These are phyloP conservation scores for Noccaea bulbosa DNA, from an alignment of 345 rosid genomes.

Conservation along the genomic window DNA sequence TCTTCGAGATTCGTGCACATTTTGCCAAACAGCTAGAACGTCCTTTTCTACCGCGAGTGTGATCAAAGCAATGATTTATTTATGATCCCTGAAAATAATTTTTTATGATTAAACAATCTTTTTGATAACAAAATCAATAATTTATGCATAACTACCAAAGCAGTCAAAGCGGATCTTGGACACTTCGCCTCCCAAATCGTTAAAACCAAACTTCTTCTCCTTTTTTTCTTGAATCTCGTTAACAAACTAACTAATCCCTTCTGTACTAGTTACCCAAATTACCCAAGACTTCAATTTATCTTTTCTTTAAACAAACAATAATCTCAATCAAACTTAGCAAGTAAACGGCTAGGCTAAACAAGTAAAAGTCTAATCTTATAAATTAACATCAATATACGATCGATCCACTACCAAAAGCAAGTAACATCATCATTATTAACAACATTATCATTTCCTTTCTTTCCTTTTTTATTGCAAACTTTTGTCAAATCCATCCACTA, in stretches of 20 bases:
- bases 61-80: constrained; percentile 17
- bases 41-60: constrained; percentile 30
- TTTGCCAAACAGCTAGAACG: constrained; percentile 23
- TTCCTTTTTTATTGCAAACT: constrained; percentile 18
- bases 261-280: neutral
- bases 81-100: neutral
- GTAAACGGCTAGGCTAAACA: constrained; percentile 3
- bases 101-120: neutral
- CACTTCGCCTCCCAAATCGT: constrained; percentile 40
- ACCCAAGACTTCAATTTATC: neutral
- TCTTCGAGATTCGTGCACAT: constrained; percentile 34
- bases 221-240: constrained; percentile 28
- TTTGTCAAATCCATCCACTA: constrained; percentile 45
- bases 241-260: constrained; percentile 28
- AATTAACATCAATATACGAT: constrained; percentile 38
- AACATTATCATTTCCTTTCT: constrained; percentile 42
- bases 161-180: constrained; percentile 44
- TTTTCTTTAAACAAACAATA: neutral
- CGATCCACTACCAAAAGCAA: constrained; percentile 45
- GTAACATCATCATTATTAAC: constrained; percentile 48
- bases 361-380: constrained; percentile 34
- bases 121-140: constrained; percentile 24
- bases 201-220: neutral
- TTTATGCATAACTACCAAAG: constrained; percentile 40
- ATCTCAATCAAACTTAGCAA: constrained; percentile 13